Evolutionary conservation across 139 green algal species (phyloP), one percentile per base, ranked within the genome.

Genomic region (Astrephomene gubernaculifera): DNA sequence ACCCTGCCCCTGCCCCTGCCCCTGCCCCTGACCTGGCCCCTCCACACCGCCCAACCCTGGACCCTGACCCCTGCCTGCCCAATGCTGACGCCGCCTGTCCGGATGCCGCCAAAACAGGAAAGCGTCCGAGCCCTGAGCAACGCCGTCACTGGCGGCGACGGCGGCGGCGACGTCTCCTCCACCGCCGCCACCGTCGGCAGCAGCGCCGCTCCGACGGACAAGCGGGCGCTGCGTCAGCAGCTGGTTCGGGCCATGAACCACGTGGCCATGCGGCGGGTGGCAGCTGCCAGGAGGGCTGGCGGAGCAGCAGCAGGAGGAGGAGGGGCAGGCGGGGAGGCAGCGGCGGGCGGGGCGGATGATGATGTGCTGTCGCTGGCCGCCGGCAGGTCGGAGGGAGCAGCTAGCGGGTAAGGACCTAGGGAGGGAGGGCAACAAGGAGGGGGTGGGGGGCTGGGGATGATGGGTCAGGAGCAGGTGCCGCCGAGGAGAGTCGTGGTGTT

Each of bases 161-260:
- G n/a, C n/a, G n/a, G n/a, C n/a, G n/a, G n/a, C n/a, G n/a, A n/a
- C n/a, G n/a, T n/a, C n/a, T n/a, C n/a, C n/a, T n/a, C n/a, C n/a
- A n/a, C n/a, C n/a, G n/a, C n/a, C n/a, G n/a, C n/a, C n/a, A n/a
- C n/a, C n/a, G n/a, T n/a, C 41, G 76, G 76, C 41, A 44, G 78
- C 44, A 61, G 65, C 7, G 67, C 67, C 4, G 54, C 79, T 19
- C 61, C 60, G 4, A 73, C 73, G 17, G 73, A 83, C 17, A 64
- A 88, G 24, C 72, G 65, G 49, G 64, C 73, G 7, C 83, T 72
- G 83, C 73, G 63, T 1, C 53, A 64, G 35, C 65, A 64, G 49
- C 52, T 88, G 44, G 83, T 88, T 27, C 33, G 36, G 29, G 83
- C 83, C 12, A 79, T 82, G 61, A 88, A 83, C 44, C 73, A 88